These are phyloP conservation scores for Hypsizygus marmoreus DNA, from an alignment of 768 basidiomycete genomes.

Conservation along the genomic window DNA sequence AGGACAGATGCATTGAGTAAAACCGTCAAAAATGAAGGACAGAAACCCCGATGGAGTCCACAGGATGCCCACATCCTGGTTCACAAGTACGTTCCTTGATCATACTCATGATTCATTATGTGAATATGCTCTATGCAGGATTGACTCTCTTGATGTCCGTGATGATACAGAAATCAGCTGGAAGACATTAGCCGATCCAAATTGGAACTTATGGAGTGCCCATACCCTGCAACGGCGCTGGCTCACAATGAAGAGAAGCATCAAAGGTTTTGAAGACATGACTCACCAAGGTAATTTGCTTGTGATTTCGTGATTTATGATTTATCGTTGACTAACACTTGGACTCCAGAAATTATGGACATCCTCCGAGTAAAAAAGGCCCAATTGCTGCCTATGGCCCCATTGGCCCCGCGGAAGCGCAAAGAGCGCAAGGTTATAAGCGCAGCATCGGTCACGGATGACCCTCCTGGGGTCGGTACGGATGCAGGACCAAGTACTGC, in stretches of 20 bases:
- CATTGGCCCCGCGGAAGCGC: constrained; percentile 30
- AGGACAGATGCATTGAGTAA: constrained; percentile 81
- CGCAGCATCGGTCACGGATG: constrained; percentile 48
- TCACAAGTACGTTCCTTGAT: constrained; percentile 59
- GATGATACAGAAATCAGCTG: constrained; percentile 87
- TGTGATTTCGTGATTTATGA: neutral
- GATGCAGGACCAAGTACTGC: constrained; percentile 36
- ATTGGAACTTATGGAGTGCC: constrained; percentile 86
- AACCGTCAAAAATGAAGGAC: constrained; percentile 70
- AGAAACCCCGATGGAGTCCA: constrained; percentile 70
- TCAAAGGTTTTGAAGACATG: constrained; percentile 82
- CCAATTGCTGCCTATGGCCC: constrained; percentile 42
- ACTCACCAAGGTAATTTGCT: constrained; percentile 62
- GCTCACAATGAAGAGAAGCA: constrained; percentile 74
- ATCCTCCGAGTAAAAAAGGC: constrained; percentile 77
- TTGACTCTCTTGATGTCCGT: constrained; percentile 71
- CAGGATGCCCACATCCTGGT: constrained; percentile 81
- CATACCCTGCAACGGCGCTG: constrained; percentile 80
- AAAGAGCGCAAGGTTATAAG: constrained; percentile 56
- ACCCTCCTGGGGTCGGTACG: constrained; percentile 4
- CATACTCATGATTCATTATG: constrained; percentile 4
- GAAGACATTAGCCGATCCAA: constrained; percentile 70
- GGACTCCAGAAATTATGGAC: constrained; percentile 71
- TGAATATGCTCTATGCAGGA: constrained; percentile 38
- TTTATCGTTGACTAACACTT: constrained; percentile 10